Base-by-base conservation (phyloP, 495 filamentous ascomycete genomes). In the Hypoxylon lienhwacheense region DNA sequence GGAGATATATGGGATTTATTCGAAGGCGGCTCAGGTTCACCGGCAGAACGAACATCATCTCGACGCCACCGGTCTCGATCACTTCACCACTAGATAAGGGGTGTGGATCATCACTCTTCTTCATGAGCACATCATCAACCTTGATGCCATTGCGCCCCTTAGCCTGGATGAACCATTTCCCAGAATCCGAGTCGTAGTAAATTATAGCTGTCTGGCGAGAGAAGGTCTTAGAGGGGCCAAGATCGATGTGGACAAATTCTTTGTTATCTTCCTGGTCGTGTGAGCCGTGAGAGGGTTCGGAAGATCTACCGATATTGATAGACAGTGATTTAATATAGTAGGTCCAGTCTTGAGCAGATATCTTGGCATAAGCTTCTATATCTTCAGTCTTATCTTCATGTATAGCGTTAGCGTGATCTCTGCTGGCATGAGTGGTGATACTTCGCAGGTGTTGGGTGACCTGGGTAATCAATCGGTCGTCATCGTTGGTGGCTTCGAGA, bases 11-110 rank as follows among this genome's bases (percentile, higher is more conserved):
- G 15, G 67, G 66, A 47, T 78, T 58, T 47, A 93, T 83, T n/a
- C 78, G 63, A 17, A 83, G 72, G 66, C 66, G 77, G 70, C 57
- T 80, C 67, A 68, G 81, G 72, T 55, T 80, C 69, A 53, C 70
- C n/a, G 93, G 90, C 17, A 91, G 79, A 12, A 96, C 87, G 72
- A 97, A 98, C 82, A 97, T 90, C 93, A 98, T 98, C 73, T 97
- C 90, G 4, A 89, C 84, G 35, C 90, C 90, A 51, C 85, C 87
- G 68, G 97, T 86, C 61, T 95, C 89, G 46, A 98, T 85, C 40
- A 97, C 87, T 65, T 89, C 83, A 24, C 93, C 93, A 66, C 89
- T 92, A 14, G 81, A 78, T 25, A 98, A 77, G 14, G 81, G 70
- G 19, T 80, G 78, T 5, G 65, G 65, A 7, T 50, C 41, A 35